Base-by-base conservation (phyloP, 345 rosid species). In the Sisymbrium irio region DNA sequence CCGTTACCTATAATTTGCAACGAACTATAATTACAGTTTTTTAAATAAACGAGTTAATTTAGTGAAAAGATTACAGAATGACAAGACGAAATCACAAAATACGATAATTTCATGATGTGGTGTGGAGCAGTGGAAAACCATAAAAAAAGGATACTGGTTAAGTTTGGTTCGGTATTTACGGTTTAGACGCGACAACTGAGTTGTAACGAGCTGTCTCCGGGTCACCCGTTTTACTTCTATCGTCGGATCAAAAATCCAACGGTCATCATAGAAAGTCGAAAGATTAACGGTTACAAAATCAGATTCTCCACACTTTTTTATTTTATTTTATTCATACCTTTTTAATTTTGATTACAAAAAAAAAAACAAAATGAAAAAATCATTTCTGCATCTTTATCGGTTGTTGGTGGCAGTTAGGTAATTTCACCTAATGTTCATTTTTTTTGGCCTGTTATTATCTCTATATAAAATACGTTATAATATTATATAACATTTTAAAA, bases 341-440 rank as follows among this genome's bases (percentile, higher is more conserved):
- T 49, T 51, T 3, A 25, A 11, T 1, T 51, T 20, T 50, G 20
- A 20, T 50, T 47, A 10, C 0, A 4, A 50, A 50, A 50, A 51
- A 1, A 9, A 22, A 51, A 47, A 51, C 12, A n/a, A 32, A 51
- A 51, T 22, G 19, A 15, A 50, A 61, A 67, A 73, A 65, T 69
- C 65, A 46, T 62, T 20, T 57, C 17, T 32, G 36, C 2, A 63
- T 77, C 55, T 64, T 71, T 65, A 50, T 77, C 78, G 60, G 77
- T 62, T 40, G 83, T 67, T 77, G 71, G 80, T 70, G 87, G 88
- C 78, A 79, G 82, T 77, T 82, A 81, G 74, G 89, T 83, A 69
- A 83, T 83, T 85, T 79, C 66, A 67, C 57, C 78, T 71, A 56
- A 55, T 57, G 2, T 45, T 32, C 0, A 32, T 50, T 39, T 71